Percentiles rank a stretch among this genome's conserved stretches.
Conservation (phyloP, 495 filamentous ascomycete genomes). For the Polyplosphaeria fusca region DNA sequence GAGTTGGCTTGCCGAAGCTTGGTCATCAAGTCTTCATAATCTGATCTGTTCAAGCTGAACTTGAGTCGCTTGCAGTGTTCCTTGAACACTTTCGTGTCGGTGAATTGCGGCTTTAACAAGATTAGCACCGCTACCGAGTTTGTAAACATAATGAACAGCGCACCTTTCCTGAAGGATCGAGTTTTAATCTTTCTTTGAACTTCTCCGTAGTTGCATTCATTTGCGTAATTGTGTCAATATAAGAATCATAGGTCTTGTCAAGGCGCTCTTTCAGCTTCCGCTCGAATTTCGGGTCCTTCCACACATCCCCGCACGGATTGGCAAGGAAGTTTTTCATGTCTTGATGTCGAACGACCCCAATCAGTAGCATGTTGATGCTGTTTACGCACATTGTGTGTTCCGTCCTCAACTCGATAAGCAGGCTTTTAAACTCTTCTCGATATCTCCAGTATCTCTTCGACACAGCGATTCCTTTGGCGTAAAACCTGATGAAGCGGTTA, state of each 20-base stretch:
- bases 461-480: slow-evolving; percentile 32
- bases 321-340: slow-evolving; percentile 26
- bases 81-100: slow-evolving; percentile 14
- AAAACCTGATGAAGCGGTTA: no score
- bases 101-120: slow-evolving; percentile 17
- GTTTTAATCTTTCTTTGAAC: slow-evolving; percentile 19
- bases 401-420: slow-evolving; percentile 3
- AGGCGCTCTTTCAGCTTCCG: slow-evolving; percentile 11
- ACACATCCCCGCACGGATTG: slow-evolving; percentile 7
- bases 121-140: not conserved
- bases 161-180: slow-evolving; percentile 17
- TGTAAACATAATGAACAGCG: not conserved
- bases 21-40: slow-evolving; percentile 21
- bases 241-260: slow-evolving; percentile 8
- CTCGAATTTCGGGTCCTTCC: slow-evolving; percentile 24
- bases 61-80: slow-evolving; percentile 17
- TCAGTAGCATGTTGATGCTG: slow-evolving; percentile 11
- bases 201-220: not conserved
- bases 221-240: slow-evolving; percentile 13
- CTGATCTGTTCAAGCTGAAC: slow-evolving; percentile 22
- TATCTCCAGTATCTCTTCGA: slow-evolving; percentile 18
- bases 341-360: slow-evolving; percentile 4
- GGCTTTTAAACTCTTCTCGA: slow-evolving; percentile 9
- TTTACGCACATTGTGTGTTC: slow-evolving; percentile 14
- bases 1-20: slow-evolving; percentile 12